Percentiles rank a stretch among this genome's conserved stretches.
phyloP scores from a whole-genome alignment of 257 asterid species.

The Rhazya stricta region DNA sequence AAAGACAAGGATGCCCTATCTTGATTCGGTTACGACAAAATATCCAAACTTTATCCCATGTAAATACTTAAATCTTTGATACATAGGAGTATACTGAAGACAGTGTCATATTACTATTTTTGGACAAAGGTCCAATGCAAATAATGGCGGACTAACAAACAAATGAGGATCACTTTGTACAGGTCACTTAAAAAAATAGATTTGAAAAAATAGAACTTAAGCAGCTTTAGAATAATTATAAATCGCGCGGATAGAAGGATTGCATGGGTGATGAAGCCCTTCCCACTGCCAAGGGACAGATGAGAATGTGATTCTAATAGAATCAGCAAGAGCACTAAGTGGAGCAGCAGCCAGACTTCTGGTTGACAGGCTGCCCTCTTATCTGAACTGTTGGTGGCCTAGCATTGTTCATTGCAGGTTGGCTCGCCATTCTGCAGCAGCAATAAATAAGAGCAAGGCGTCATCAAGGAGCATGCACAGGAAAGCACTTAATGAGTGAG shows the following conservation, averaged over 20 bases:
- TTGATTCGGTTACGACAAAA: too few relatives aligned
- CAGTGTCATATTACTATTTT: neutral
- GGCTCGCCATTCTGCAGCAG: constrained; percentile 65
- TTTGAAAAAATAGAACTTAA: constrained; percentile 36
- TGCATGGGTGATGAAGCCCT: neutral
- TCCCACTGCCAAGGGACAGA: neutral
- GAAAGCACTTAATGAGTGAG: neutral
- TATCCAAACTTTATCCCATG: neutral
- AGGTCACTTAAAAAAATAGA: constrained; percentile 22
- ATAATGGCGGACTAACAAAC: neutral
- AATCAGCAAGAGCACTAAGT: constrained; percentile 22
- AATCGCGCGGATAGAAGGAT: constrained; percentile 18
- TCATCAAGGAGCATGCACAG: neutral
- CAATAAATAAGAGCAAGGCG: neutral
- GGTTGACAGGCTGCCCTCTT: constrained; percentile 70
- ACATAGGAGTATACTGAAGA: neutral
- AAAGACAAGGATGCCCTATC: too few relatives aligned
- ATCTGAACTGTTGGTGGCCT: constrained; percentile 73
- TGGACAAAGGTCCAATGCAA: neutral
- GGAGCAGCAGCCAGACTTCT: constrained; percentile 78
- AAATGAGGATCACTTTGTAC: constrained; percentile 26
- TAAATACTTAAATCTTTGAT: neutral
- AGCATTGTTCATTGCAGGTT: constrained; percentile 49
- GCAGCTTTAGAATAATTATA: constrained; percentile 6
- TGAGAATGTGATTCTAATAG: constrained; percentile 2